Percentiles rank a stretch among this genome's conserved stretches.
These are phyloP conservation scores for Heracleum sosnowskyi DNA, from an alignment of 129 eudicot genomes.

Conservation along the genomic window DNA sequence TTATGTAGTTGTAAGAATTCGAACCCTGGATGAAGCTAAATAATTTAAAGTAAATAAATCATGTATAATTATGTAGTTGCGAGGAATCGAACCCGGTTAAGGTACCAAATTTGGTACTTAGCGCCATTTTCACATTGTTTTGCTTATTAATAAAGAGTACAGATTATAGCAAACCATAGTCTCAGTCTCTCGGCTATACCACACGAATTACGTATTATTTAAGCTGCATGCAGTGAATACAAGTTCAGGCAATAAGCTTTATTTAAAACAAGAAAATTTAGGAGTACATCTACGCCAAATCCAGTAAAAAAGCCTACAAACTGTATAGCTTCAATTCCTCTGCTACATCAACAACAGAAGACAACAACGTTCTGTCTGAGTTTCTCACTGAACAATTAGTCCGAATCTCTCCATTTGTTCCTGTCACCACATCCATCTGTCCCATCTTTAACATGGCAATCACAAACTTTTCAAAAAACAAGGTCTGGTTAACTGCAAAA, in stretches of 20 bases:
- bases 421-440: slow-evolving; percentile 57
- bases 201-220: too few species aligned
- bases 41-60: too few species aligned
- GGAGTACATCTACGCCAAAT: not conserved
- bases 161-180: too few species aligned
- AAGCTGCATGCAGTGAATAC: too few species aligned
- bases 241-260: not conserved
- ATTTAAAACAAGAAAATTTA: not conserved
- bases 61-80: too few species aligned
- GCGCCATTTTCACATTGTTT: too few species aligned
- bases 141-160: too few species aligned
- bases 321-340: not conserved
- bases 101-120: too few species aligned
- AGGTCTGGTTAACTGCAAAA: slow-evolving; percentile 52
- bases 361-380: slow-evolving; percentile 23
- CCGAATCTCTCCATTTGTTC: slow-evolving; percentile 57
- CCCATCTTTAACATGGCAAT: slow-evolving; percentile 66
- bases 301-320: not conserved
- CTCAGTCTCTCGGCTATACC: too few species aligned
- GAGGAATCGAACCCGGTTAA: too few species aligned
- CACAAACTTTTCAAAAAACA: slow-evolving; percentile 68
- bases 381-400: slow-evolving; percentile 43
- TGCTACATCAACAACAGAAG: slow-evolving; percentile 24
- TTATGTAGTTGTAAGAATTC: too few species aligned
- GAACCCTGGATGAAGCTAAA: too few species aligned